Base-by-base conservation (phyloP, 1,284 basidiomycete species). In the Ganoderma multipileum region DNA sequence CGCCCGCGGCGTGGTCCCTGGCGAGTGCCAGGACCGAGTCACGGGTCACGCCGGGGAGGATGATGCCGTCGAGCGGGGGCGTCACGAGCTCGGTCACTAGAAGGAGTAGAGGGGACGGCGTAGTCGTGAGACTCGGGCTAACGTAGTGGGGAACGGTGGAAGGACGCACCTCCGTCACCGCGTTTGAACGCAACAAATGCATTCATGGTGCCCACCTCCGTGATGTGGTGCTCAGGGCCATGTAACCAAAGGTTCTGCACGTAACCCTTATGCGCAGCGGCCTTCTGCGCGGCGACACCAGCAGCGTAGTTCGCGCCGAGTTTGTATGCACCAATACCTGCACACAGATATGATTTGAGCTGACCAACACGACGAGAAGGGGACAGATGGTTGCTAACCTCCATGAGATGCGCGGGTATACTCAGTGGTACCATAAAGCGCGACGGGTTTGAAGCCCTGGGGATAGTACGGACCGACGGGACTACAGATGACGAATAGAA, bases 191-290 rank as follows among this genome's bases (percentile, higher is more conserved):
- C 96, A 55, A 95, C 88, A 72, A 99, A 98, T 77, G 97, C 83
- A 83, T 99, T 99, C 98, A 99, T 99, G 1, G 96, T 97, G 38
- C 97, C 97, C 41, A 95, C 93, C 82, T 95, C 96, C 0, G 96
- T 97, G 64, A 97, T 81, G 76, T 92, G 83, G 78, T 97, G 93
- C 68, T 97, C 93, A 3, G 91, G 89, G 0, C 96, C 95, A 71
- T 95, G 91, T 47, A 99, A 83, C 97, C 97, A 99, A 8, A 99
- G 87, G 79, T 98, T 98, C 81, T 99, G 98, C 50, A 90, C 90
- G 80, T 98, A 99, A 16, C 97, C 97, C 69, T 89, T 81, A 61
- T 88, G 81, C 0, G 93, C 93, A n/a, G 95, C 97, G 69, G 89
- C 83, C 75, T 92, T 91, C 79, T 98, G 97, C 3, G 96, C 94